Conservation (phyloP, 768 basidiomycete genomes). For the Trametes sanguinea region DNA sequence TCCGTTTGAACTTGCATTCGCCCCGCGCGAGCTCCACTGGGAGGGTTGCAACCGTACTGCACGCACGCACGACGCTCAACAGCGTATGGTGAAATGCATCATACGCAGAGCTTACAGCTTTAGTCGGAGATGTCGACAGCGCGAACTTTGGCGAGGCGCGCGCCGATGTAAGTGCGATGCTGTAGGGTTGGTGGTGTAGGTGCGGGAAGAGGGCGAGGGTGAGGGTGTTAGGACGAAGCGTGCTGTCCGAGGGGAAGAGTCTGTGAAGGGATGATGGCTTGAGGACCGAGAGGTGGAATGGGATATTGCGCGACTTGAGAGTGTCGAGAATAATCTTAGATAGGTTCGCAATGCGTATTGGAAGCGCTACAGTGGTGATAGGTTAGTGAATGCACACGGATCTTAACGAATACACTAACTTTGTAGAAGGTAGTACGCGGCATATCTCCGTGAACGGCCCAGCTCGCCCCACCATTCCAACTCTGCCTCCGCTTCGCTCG, state of each 20-base stretch:
- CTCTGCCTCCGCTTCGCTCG: slow-evolving; percentile 70
- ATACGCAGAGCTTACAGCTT: slow-evolving; percentile 19
- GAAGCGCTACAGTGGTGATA: slow-evolving; percentile 43
- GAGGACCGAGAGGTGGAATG: slow-evolving; percentile 48
- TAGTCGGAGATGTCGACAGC: slow-evolving; percentile 12
- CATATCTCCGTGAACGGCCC: slow-evolving; percentile 56
- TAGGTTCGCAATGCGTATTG: slow-evolving; percentile 43
- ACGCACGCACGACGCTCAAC: slow-evolving; percentile 17
- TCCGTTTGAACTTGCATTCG: slow-evolving; percentile 65
- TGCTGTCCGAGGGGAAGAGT: slow-evolving; percentile 48
- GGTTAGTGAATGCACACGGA: background rate
- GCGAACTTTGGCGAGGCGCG: slow-evolving; percentile 11
- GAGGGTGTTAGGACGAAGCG: slow-evolving; percentile 51
- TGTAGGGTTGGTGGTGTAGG: slow-evolving; percentile 39
- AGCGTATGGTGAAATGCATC: slow-evolving; percentile 12
- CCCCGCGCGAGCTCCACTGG: slow-evolving; percentile 66
- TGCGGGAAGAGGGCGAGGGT: slow-evolving; percentile 70
- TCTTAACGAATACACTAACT: slow-evolving; percentile 49
- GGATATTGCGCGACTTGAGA: slow-evolving; percentile 46
- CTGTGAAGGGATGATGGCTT: slow-evolving; percentile 49
- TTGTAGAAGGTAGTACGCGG: slow-evolving; percentile 73
- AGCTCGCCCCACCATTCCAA: slow-evolving; percentile 84
- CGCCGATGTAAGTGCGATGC: slow-evolving; percentile 22
- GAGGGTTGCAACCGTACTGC: slow-evolving; percentile 38
- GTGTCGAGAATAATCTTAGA: slow-evolving; percentile 43